Evolutionary conservation across 2,329 filamentous ascomycete species (phyloP), one percentile per base, ranked within the genome.

Genomic region (Diaporthe capsici): DNA sequence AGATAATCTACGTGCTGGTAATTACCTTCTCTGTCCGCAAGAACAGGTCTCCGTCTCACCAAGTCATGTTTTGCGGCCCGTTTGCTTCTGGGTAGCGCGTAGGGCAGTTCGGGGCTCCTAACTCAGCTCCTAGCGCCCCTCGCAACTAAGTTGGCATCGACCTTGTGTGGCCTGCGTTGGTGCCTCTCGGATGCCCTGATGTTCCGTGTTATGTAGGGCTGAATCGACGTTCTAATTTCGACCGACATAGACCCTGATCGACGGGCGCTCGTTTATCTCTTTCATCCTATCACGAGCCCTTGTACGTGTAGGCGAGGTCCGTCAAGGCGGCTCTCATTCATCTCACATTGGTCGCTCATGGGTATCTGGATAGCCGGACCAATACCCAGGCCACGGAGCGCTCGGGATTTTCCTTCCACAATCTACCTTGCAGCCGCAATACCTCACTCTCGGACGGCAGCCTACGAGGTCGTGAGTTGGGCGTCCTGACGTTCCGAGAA

Each of bases 301-400:
- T 60, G 67, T 37, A 49, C 51, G 53, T 65, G 42, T 74, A 75
- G 75, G 75, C 75, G 75, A 76, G 75, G 42, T 72, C 75, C 75
- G 75, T 47, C 28, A 75, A 42, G 31, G 58, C 15, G 67, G 58
- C 31, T 34, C 37, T 49, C 58, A 31, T 25, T 39, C 37, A 73
- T 25, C 47, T 51, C 34, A 12, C 57, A 53, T 61, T 51, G 57
- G 44, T 53, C 37, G n/a, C 58, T 44, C 31, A 55, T 42, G 58
- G 47, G 37, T 47, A 61, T 73, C 37, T 73, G 47, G 34, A 63
- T 42, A 22, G 49, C 49, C 61, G 58, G 71, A 44, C 49, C 17
- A 55, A 55, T 51, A 53, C 49, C 37, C 51, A 49, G 13, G 34
- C 25, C 34, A 42, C 44, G 51, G 47, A 25, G 9, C 58, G 13